Conservation (phyloP, 176 grass and related monocot genomes). For the Bonia amplexicaulis region DNA sequence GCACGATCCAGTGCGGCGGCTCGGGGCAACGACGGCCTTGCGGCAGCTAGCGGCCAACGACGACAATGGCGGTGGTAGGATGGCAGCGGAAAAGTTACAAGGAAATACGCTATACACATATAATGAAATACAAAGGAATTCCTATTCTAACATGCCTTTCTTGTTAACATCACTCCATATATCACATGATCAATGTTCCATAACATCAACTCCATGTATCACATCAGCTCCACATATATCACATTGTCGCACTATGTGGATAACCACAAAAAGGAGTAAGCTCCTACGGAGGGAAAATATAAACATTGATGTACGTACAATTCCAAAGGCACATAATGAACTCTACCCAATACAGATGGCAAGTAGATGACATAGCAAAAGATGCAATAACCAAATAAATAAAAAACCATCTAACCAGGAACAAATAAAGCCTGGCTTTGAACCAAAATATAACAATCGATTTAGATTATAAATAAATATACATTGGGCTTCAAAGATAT, state of each 20-base stretch:
- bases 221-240: not conserved
- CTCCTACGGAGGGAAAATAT: not conserved
- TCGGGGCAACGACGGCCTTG: too few relatives aligned
- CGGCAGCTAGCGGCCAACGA: too few relatives aligned
- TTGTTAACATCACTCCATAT: not conserved
- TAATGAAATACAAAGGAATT: too few relatives aligned
- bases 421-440: not conserved
- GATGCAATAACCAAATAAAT: not conserved
- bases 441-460: not conserved
- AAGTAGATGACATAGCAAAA: not conserved
- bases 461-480: not conserved
- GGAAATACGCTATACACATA: too few relatives aligned
- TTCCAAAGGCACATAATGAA: not conserved
- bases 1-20: too few relatives aligned
- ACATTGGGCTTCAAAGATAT: not conserved
- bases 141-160: too few relatives aligned
- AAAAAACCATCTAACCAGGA: slow-evolving; percentile 6
- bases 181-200: not conserved
- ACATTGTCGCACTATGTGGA: not conserved
- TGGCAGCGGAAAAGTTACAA: too few relatives aligned
- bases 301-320: not conserved
- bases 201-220: not conserved
- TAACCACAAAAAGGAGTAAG: not conserved
- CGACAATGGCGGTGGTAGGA: too few relatives aligned
- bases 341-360: not conserved